Evolutionary conservation across 441 rosid species (phyloP), one percentile per base, ranked within the genome.

Genomic region (Macaranga tanarius): DNA sequence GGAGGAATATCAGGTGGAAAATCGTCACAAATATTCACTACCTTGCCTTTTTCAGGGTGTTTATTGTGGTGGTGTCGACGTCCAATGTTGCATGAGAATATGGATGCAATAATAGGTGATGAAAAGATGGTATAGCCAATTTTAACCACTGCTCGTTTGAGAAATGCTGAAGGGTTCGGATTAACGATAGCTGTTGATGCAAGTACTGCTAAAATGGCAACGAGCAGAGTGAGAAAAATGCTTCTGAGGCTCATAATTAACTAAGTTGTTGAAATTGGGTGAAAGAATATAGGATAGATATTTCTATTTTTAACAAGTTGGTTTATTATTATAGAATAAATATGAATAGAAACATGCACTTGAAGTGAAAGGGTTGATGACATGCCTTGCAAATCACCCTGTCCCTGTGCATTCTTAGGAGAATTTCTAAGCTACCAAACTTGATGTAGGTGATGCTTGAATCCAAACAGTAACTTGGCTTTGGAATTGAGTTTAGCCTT

Each of bases 381-480:
- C 90, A 86, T 90, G 92, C 61, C 99, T 90, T 90, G 85, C 92
- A 92, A 89, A 87, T 81, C 83, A 94, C 93, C 86, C 85, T 79
- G 78, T 69, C 78, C 78, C 40, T 73, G 17, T 58, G 52, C 62
- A 69, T 74, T 63, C 65, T 67, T 63, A 13, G 57, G 67, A 72
- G 64, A 76, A 63, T 68, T 76, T 71, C 77, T 72, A 73, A 77
- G 73, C 77, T 28, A 76, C 73, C 75, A 65, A 47, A 12, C 68
- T 61, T 72, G 44, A 12, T 0, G 59, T 57, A 20, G 61, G 20
- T 26, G 25, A 65, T 72, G 71, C 77, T 65, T 82, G 22, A 34
- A 65, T 71, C 71, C 44, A 64, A 64, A 64, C 13, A n/a, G 68
- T 64, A 12, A 16, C 54, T 44, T 64, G 16, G 51, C 52, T 19